These are phyloP conservation scores for Theobroma grandiflorum DNA, from an alignment of 441 rosid genomes.

Conservation along the genomic window DNA sequence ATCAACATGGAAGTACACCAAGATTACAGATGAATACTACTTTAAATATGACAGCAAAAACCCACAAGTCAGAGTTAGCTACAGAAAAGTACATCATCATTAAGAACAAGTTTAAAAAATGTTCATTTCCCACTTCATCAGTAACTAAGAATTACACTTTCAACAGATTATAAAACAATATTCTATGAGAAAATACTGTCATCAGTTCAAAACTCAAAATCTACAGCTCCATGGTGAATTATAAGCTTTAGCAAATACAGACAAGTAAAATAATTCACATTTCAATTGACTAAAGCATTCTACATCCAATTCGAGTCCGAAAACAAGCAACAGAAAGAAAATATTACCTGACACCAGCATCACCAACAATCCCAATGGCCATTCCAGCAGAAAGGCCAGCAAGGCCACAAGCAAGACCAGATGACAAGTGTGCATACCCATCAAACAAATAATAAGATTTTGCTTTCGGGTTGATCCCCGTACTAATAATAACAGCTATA, in stretches of 20 bases:
- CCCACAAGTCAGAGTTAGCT: neutral
- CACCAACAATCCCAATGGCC: slow-evolving; percentile 78
- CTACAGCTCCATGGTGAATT: neutral
- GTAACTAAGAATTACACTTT: neutral
- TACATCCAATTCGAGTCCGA: neutral
- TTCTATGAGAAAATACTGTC: neutral
- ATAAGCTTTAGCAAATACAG: neutral
- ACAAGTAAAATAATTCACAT: neutral
- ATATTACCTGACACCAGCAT: slow-evolving; percentile 76
- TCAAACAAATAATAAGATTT: slow-evolving; percentile 64
- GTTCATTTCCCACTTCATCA: neutral
- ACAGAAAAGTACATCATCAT: neutral
- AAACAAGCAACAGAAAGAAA: neutral
- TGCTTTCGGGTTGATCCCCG: slow-evolving; percentile 73
- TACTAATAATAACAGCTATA: slow-evolving; percentile 68
- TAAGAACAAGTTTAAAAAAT: neutral
- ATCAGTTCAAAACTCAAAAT: neutral
- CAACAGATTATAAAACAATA: neutral
- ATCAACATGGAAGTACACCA: neutral
- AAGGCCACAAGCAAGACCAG: slow-evolving; percentile 72
- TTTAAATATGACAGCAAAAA: neutral
- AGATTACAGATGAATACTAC: neutral
- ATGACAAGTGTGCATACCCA: slow-evolving; percentile 67
- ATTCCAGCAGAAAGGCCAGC: slow-evolving; percentile 83
- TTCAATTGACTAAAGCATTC: neutral